Conservation (phyloP, 192 early-diverging fungal species). For the Pilobolus umbonatus region DNA sequence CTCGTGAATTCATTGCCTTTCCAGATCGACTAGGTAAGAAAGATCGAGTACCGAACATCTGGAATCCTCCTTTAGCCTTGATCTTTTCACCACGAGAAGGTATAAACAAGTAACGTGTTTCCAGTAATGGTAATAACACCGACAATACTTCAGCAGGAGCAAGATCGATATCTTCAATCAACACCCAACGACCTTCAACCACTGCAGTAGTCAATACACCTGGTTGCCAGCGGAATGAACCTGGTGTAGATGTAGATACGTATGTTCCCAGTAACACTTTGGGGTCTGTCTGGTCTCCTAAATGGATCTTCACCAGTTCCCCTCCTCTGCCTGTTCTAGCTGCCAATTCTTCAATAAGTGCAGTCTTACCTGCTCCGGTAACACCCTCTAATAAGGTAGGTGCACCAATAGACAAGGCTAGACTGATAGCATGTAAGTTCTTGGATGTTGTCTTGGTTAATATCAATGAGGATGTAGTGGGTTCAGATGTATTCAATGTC, state of each 20-base stretch:
- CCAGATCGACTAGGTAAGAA: conserved; percentile 51
- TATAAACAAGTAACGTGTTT: conserved; percentile 86
- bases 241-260: conserved; percentile 85
- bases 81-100: conserved; percentile 85
- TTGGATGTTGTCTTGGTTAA: conserved; percentile 70
- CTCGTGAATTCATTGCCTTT: conserved; percentile 37
- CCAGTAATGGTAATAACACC: conserved; percentile 86
- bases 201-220: conserved; percentile 94
- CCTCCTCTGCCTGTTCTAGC: conserved; percentile 60
- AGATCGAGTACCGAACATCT: conserved; percentile 84
- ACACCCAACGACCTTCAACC: conserved; percentile 84
- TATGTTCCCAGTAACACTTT: conserved; percentile 96
- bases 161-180: conserved; percentile 96
- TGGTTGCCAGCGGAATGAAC: conserved; percentile 92
- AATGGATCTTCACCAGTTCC: conserved; percentile 88
- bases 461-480: conserved; percentile 35
- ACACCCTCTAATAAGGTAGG: conserved; percentile 86
- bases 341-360: conserved; percentile 85
- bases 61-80: conserved; percentile 79
- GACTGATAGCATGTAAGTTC: conserved; percentile 76
- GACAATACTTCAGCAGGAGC: conserved; percentile 93
- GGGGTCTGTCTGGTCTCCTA: conserved; percentile 94
- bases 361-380: conserved; percentile 86
- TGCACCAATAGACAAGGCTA: conserved; percentile 80
- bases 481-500: background rate